Evolutionary conservation across 2,329 filamentous ascomycete genomes (phyloP).

Genomic region (Fusarium sacchari): DNA sequence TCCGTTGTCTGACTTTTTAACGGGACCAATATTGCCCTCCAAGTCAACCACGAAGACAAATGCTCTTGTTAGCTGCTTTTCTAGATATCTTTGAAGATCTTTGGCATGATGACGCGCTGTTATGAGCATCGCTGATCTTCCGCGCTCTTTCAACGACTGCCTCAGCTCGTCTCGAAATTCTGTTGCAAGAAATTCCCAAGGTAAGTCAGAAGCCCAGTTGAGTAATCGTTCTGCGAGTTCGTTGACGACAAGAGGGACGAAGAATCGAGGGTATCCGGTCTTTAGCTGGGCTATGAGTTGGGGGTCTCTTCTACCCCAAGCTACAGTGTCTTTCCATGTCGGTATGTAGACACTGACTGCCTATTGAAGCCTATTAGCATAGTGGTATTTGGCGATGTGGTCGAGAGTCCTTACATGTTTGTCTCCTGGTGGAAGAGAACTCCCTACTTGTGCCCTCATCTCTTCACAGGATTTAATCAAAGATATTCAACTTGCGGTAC

Average conservation of each 20-base stretch:
- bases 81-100: constrained; percentile 34
- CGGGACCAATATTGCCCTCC: background rate
- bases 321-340: constrained; percentile 41
- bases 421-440: constrained; percentile 41
- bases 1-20: background rate
- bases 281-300: constrained; percentile 35
- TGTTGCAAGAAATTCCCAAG: background rate
- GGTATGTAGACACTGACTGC: constrained; percentile 48
- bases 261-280: constrained; percentile 45
- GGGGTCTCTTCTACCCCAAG: constrained; percentile 39
- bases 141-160: background rate
- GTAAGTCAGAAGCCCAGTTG: constrained; percentile 6
- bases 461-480: background rate
- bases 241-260: constrained; percentile 37
- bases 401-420: constrained; percentile 35
- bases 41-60: constrained; percentile 20
- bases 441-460: constrained; percentile 29
- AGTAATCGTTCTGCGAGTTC: constrained; percentile 34
- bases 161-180: background rate
- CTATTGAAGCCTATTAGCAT: background rate
- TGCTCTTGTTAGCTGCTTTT: background rate
- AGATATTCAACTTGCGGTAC: background rate
- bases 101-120: constrained; percentile 20
- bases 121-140: constrained; percentile 21
- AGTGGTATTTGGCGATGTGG: background rate